Percentiles rank a stretch among this genome's conserved stretches.
Evolutionary conservation across 805 yeast genomes (phyloP).

Genomic region (Saccharomycopsis malanga): DNA sequence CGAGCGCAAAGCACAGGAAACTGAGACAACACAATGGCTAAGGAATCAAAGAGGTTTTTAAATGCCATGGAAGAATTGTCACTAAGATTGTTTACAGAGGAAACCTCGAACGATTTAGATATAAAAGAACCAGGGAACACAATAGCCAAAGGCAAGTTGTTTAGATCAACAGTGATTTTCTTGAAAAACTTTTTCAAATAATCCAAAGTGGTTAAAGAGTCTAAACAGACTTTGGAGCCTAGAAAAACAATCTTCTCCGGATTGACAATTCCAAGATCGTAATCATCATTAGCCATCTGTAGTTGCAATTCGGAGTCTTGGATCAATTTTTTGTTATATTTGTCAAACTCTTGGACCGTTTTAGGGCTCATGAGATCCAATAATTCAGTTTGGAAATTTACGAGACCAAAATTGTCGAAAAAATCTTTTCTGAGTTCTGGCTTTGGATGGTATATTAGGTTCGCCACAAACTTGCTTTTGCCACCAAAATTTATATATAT

Average conservation of each 20-base stretch:
- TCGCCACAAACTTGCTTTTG: conserved; percentile 57
- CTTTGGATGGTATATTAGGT: conserved; percentile 79
- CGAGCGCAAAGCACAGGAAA: conserved; percentile 46
- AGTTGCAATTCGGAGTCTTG: conserved; percentile 1
- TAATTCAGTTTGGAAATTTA: conserved; percentile 46
- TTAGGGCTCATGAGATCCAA: conserved; percentile 11
- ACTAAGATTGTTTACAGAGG: conserved; percentile 45
- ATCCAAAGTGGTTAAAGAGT: conserved; percentile 49
- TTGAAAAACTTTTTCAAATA: conserved; percentile 59
- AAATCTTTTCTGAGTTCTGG: conserved; percentile 67
- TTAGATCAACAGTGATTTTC: conserved; percentile 43
- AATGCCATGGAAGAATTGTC: conserved; percentile 47
- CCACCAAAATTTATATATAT: conserved; percentile 59
- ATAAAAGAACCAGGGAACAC: conserved; percentile 78
- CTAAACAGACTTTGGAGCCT: conserved; percentile 70
- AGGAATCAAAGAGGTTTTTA: conserved; percentile 62
- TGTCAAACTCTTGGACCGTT: not conserved
- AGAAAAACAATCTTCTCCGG: conserved; percentile 55
- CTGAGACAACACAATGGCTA: conserved; percentile 57
- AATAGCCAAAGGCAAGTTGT: conserved; percentile 52
- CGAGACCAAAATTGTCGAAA: conserved; percentile 64
- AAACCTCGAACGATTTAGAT: conserved; percentile 54
- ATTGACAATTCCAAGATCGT: not conserved
- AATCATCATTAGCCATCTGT: not conserved
- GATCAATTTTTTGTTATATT: conserved; percentile 1